Base-by-base conservation (phyloP, 352 stramenopile species). In the Phytophthora brassicae region DNA sequence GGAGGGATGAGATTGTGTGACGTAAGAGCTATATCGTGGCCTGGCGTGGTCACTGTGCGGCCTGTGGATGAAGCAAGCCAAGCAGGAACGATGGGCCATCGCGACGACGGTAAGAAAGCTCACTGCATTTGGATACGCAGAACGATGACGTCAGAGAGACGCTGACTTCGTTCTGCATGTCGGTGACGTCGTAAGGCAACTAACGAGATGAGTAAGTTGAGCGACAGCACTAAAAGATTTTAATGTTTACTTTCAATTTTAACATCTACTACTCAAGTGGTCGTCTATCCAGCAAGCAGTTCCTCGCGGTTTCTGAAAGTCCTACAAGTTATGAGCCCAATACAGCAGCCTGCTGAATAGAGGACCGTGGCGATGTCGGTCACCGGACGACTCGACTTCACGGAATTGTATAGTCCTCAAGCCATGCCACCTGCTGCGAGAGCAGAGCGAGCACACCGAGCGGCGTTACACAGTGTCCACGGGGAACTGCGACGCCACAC, bases 361-460 rank as follows among this genome's bases (percentile, higher is more conserved):
- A 63, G 49, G 55, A 42, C 55, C n/a, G 8, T 19, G n/a, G 35
- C 45, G 53, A 61, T 61, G 43, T 54, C 31, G n/a, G 54, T 56
- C 22, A 51, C 45, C 1, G 45, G 55, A 42, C 35, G 36, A 2
- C 55, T 56, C 45, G 44, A 63, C 45, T 44, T 56, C 9, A 43
- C 17, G 33, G 55, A 50, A 36, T 45, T 63, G 17, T 45, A 56
- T 8, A 63, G 39, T n/a, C 39, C 39, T 19, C 41, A 60, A 9
- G 28, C 28, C 13, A 56, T 63, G 45, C 44, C 35, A 6, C 45
- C 23, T 36, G 42, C 35, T 14, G 33, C 43, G 31, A 47, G 44
- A 16, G 52, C 52, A 38, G 39, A 60, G n/a, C 39, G 48, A 11
- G 48, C 24, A 35, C 55, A 55, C 19, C 16, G n/a, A 3, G 1